Evolutionary conservation across 768 basidiomycete species (phyloP), one percentile per base, ranked within the genome.

Genomic region (Russula dissimulans): DNA sequence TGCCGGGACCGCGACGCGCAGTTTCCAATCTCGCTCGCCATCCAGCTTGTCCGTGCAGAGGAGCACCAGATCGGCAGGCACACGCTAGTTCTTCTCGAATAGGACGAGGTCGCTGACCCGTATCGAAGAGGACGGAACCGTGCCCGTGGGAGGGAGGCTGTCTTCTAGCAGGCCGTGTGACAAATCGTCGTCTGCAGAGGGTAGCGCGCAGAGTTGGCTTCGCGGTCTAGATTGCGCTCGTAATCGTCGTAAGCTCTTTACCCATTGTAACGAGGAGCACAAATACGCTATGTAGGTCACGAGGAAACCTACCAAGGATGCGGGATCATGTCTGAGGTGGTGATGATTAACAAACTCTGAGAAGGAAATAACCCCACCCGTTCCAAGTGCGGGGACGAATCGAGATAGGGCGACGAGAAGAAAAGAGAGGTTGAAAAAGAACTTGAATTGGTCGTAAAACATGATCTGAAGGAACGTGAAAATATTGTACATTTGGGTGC

Each of bases 361-460:
- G 22, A 26, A 26, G 22, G 22, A 26, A 26, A 26, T 2, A 2
- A 26, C 1, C 22, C 22, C 2, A 26, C 22, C 22, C 22, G 22
- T 26, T 26, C 22, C 22, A 26, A 26, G 81, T 0, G 94, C 22
- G 22, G 22, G 22, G 22, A 26, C 22, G 22, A 26, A 26, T 72
- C 98, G 97, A 9, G 90, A 93, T 9, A 98, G 78, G 0, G 97
- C 97, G 39, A 99, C 97, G 26, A 98, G 85, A 10, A 98, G 82
- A 70, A 99, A 99, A 73, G 98, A 99, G 7, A 97, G 80, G 71
- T 98, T 99, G 84, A 97, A 98, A 78, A 99, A 99, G 79, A 95
- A 97, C 74, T 97, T 98, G 86, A 98, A 99, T 71, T 98, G 95
- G 71, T 98, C 95, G 72, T 97, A 98, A 71, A 98, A 84, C 47